A percentile compares a stretch with the other conserved stretches of the same genome.
Conservation (phyloP, 148 eudicot species). For the Polygonum aviculare region DNA sequence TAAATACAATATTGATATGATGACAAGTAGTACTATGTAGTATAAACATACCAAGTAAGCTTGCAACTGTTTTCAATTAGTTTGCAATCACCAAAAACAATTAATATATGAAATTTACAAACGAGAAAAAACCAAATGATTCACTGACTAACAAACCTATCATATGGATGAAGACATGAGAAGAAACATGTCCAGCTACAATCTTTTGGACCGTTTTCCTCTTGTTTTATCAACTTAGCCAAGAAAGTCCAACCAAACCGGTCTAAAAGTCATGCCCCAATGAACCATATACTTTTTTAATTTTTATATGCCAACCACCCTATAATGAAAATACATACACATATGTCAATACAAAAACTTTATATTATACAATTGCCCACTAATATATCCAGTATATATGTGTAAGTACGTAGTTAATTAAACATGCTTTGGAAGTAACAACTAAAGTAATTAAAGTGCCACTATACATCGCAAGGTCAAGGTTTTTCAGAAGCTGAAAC, state of each 20-base stretch:
- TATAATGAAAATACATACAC: neutral
- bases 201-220: neutral
- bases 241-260: slow-evolving; percentile 6
- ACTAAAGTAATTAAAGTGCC: neutral
- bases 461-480: slow-evolving; percentile 1
- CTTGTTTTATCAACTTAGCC: slow-evolving; percentile 2
- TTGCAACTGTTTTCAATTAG: neutral
- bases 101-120: neutral
- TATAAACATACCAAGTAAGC: neutral
- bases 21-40: neutral
- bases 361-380: neutral
- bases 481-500: neutral
- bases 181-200: neutral
- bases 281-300: neutral
- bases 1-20: neutral
- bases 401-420: neutral
- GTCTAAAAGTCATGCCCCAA: neutral
- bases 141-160: slow-evolving; percentile 7
- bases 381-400: neutral
- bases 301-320: neutral
- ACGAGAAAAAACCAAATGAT: neutral
- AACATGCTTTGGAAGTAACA: neutral
- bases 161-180: neutral
- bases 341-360: neutral
- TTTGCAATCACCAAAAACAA: neutral